Percentiles rank a stretch among this genome's conserved stretches.
Evolutionary conservation across 73 alveolate species (phyloP).

Genomic region (Tetrahymena thermophila): DNA sequence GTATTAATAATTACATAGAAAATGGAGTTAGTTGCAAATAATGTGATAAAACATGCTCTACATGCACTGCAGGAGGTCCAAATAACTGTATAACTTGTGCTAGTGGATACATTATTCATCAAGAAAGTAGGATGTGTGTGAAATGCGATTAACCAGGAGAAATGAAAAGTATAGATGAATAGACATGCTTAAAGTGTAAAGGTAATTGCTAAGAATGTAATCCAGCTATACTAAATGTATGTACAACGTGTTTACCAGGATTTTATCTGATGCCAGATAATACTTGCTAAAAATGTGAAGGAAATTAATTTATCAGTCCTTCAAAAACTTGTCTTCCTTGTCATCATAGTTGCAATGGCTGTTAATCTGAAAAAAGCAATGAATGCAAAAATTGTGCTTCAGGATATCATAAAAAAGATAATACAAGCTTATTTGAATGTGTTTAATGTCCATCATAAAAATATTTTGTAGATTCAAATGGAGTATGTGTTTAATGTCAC

Average conservation of each 20-base stretch:
- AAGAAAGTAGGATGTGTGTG: not conserved
- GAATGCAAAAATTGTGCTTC: not conserved
- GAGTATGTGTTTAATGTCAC: not conserved
- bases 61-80: not conserved
- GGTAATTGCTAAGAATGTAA: not conserved
- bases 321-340: not conserved
- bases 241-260: not conserved
- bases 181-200: not conserved
- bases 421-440: not conserved
- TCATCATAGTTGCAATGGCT: not conserved
- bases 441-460: not conserved
- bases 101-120: not conserved
- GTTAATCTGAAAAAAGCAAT: not conserved
- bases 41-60: not conserved
- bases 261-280: not conserved
- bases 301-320: not conserved
- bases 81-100: not conserved
- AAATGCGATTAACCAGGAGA: not conserved
- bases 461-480: not conserved
- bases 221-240: not conserved
- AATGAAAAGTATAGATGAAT: not conserved
- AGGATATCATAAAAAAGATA: not conserved
- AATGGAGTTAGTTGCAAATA: not conserved
- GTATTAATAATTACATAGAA: not conserved
- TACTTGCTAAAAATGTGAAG: not conserved